Percentiles rank a stretch among this genome's conserved stretches.
phyloP scores from a whole-genome alignment of 148 eudicot genomes.

The Spergularia marina region DNA sequence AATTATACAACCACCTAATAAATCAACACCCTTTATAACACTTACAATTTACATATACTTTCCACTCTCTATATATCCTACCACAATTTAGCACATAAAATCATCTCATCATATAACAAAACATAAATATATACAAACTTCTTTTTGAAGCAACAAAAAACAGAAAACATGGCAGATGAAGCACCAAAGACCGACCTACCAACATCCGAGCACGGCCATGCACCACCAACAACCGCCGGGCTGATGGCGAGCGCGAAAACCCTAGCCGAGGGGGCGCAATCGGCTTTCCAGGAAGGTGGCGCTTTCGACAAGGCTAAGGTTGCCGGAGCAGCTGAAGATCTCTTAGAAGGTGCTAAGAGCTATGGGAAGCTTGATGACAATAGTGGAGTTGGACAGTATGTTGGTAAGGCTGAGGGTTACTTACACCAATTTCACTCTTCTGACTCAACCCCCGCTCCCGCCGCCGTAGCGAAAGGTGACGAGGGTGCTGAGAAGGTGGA shows the following conservation, averaged over 20 bases:
- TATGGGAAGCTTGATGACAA: conserved; percentile 44
- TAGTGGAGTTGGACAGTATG: conserved; percentile 34
- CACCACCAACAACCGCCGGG: conserved; percentile 27
- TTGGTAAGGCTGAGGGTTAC: conserved; percentile 51
- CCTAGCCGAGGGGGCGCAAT: conserved; percentile 49
- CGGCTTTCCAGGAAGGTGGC: conserved; percentile 18
- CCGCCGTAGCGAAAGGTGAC: background rate
- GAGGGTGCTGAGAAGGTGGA: background rate
- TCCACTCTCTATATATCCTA: background rate
- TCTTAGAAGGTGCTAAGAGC: conserved; percentile 39
- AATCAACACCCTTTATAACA: no score
- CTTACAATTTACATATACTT: background rate
- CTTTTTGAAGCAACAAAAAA: background rate
- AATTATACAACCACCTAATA: conserved; percentile 6
- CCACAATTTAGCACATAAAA: background rate
- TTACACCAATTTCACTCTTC: conserved; percentile 32
- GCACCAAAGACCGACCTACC: background rate
- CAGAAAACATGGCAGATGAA: conserved; percentile 12
- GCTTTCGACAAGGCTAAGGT: conserved; percentile 43
- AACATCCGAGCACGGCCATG: background rate
- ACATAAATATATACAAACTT: background rate
- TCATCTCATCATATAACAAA: background rate
- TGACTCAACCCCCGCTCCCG: conserved; percentile 8
- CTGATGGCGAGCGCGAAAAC: conserved; percentile 47
- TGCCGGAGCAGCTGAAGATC: conserved; percentile 50